Conservation (phyloP, 2,329 filamentous ascomycete genomes). For the Lomentospora prolificans region DNA sequence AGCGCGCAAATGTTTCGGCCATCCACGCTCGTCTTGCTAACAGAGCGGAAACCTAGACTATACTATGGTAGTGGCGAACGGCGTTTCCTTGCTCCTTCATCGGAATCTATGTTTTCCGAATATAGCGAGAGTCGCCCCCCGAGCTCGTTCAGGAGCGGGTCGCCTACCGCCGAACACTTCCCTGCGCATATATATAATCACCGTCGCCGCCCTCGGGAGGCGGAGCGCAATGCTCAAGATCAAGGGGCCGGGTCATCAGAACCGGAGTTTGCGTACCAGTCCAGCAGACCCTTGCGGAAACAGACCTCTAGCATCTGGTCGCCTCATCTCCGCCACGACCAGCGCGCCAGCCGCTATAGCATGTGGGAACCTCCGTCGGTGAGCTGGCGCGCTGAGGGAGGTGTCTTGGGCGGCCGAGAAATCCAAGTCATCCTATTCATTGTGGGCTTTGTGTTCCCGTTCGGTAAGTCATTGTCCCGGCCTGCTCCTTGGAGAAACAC, state of each 20-base stretch:
- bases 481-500: no score
- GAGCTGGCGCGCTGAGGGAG: constrained; percentile 51
- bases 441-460: constrained; percentile 66
- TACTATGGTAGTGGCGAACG: constrained; percentile 63
- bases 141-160: constrained; percentile 35
- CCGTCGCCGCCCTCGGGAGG: constrained; percentile 18
- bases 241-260: not conserved
- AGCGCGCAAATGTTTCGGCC: constrained; percentile 19
- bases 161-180: constrained; percentile 39
- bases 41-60: no score
- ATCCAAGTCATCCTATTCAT: constrained; percentile 67
- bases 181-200: constrained; percentile 23
- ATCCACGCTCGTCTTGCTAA: no score
- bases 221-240: not conserved
- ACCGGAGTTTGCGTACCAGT: constrained; percentile 16
- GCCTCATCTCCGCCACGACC: constrained; percentile 59
- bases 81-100: constrained; percentile 38
- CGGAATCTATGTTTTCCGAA: constrained; percentile 36
- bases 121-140: constrained; percentile 35
- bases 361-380: constrained; percentile 67
- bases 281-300: constrained; percentile 27
- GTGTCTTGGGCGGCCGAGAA: constrained; percentile 57
- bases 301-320: constrained; percentile 59
- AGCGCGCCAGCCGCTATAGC: constrained; percentile 46
- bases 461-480: constrained; percentile 50